Evolutionary conservation across 1,284 basidiomycete species (phyloP), one percentile per base, ranked within the genome.

Genomic region (Ceratobasidium sp.): DNA sequence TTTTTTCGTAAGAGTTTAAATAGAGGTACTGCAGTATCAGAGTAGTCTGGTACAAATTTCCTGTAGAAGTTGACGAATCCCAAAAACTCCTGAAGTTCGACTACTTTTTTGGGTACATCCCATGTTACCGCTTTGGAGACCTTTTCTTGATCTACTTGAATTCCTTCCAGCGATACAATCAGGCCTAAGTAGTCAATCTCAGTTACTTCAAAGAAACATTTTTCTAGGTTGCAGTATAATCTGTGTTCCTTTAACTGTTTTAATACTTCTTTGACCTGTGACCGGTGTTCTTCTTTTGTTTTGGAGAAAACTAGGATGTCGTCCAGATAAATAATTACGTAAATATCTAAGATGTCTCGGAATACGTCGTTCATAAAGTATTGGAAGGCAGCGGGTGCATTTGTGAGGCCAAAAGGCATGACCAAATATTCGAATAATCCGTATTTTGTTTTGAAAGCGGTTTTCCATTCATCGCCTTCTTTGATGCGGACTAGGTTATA

Each of bases 131-230:
- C 82, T 0, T 82, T 80, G 1, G 81, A 37, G 0, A 89, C 76
- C 79, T 89, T 89, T 1, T 73, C 78, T 0, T 80, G 79, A 69
- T 86, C 83, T 86, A 88, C 87, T 0, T 47, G 31, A 13, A 88
- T 78, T 6, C 82, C 81, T 1, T 83, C 76, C 0, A 78, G 17
- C 0, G 68, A 66, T 28, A 89, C 80, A 42, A 86, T 78, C 75
- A 84, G 33, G 80, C 61, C 58, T 82, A 79, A 37, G 74, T 79
- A 63, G 81, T 78, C n/a, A 35, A 80, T 11, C 31, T 78, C 1
- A 80, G 82, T 49, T 80, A 80, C 81, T 82, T 82, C 0, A 37
- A 78, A 78, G 26, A 37, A 11, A 49, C 75, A 73, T 67, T 78
- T 78, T 35, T 49, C 15, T 20, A 39, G 45, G 2, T 67, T 66